Percentiles rank a stretch among this genome's conserved stretches.
Evolutionary conservation across 495 filamentous ascomycete genomes (phyloP).

Genomic region (Bacidia rubella): DNA sequence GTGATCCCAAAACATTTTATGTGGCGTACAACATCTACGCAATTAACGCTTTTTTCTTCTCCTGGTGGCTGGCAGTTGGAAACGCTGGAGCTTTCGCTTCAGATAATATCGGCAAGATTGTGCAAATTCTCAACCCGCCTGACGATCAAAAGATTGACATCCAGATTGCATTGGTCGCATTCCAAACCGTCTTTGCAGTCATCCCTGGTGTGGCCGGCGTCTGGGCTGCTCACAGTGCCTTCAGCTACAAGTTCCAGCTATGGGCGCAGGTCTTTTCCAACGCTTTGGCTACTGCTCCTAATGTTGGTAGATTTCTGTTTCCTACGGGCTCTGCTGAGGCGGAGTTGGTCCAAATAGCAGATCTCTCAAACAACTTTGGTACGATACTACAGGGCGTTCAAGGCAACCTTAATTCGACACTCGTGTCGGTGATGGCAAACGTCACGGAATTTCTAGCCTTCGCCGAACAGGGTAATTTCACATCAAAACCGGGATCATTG

Average conservation of each 20-base stretch:
- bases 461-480: conserved; percentile 6
- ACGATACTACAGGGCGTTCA: conserved; percentile 1
- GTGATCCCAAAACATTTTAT: conserved; percentile 1
- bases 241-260: conserved; percentile 5
- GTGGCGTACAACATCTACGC: conserved; percentile 11
- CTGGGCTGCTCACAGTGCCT: conserved; percentile 4
- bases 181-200: conserved; percentile 4
- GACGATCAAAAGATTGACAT: not conserved
- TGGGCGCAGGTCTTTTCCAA: conserved; percentile 5
- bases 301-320: conserved; percentile 9
- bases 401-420: conserved; percentile 5
- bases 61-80: conserved; percentile 5
- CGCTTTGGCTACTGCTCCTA: conserved; percentile 4
- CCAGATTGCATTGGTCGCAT: not conserved
- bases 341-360: conserved; percentile 1
- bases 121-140: not conserved
- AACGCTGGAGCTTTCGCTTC: conserved; percentile 6
- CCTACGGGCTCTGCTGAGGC: not conserved
- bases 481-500: conserved; percentile 1
- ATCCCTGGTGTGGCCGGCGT: conserved; percentile 5
- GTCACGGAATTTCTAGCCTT: conserved; percentile 7
- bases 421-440: conserved; percentile 6
- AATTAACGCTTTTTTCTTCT: conserved; percentile 8
- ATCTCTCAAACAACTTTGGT: conserved; percentile 6
- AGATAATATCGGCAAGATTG: conserved; percentile 5